Percentiles rank a stretch among this genome's conserved stretches.
These are phyloP conservation scores for Aristolochia contorta DNA, from an alignment of 164 flowering plant genomes.

Conservation along the genomic window DNA sequence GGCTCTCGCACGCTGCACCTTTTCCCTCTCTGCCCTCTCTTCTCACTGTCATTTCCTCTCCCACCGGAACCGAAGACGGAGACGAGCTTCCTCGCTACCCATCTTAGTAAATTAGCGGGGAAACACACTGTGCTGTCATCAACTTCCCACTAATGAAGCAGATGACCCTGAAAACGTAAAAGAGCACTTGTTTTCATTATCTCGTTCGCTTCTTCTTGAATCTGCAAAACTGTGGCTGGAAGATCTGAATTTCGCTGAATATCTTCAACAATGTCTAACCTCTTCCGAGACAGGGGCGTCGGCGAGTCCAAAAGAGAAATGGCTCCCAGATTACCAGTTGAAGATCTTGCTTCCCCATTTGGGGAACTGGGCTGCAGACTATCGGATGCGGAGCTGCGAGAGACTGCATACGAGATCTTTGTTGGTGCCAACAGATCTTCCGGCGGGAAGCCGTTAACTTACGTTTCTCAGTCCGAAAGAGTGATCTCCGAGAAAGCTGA, in stretches of 20 bases:
- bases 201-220: background rate
- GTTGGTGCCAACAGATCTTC: conserved; percentile 67
- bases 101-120: too few relatives aligned
- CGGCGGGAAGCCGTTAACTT: conserved; percentile 55
- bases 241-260: background rate
- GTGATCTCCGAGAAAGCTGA: background rate
- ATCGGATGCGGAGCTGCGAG: conserved; percentile 56
- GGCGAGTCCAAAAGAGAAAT: conserved; percentile 56
- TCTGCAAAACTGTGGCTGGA: too few relatives aligned
- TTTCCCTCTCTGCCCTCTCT: too few relatives aligned
- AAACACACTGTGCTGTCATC: too few relatives aligned
- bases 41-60: too few relatives aligned
- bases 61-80: too few relatives aligned
- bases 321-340: conserved; percentile 10
- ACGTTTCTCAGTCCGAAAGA: conserved; percentile 24
- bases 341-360: conserved; percentile 50
- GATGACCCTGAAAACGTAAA: too few relatives aligned
- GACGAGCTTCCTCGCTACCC: too few relatives aligned
- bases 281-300: conserved; percentile 56
- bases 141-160: too few relatives aligned
- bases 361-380: conserved; percentile 45
- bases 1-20: too few relatives aligned
- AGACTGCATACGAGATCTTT: conserved; percentile 79
- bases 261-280: conserved; percentile 43
- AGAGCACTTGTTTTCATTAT: background rate